Evolutionary conservation across 495 filamentous ascomycete genomes (phyloP).

Genomic region (Xylaria scruposa): DNA sequence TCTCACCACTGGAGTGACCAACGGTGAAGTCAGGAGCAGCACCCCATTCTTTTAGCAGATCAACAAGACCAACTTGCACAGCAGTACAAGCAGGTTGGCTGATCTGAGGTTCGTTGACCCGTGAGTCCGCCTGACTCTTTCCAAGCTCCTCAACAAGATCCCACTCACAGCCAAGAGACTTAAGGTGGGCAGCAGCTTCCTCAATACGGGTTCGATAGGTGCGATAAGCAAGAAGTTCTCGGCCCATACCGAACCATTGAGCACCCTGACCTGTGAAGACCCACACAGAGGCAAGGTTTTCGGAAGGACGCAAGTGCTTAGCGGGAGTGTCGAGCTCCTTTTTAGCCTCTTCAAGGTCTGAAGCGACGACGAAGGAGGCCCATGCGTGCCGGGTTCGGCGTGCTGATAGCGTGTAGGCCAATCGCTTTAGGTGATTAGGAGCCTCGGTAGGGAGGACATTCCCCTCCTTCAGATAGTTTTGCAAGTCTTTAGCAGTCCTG

Average conservation of each 20-base stretch:
- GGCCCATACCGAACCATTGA: slow-evolving; percentile 58
- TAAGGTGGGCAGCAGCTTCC: slow-evolving; percentile 35
- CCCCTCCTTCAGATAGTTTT: slow-evolving; percentile 31
- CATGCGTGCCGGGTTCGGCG: slow-evolving; percentile 49
- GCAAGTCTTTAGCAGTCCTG: slow-evolving; percentile 31
- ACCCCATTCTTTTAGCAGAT: slow-evolving; percentile 56
- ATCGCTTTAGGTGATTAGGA: slow-evolving; percentile 28
- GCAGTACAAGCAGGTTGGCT: slow-evolving; percentile 53
- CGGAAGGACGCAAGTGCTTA: slow-evolving; percentile 33
- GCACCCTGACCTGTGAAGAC: slow-evolving; percentile 46
- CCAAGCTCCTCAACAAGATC: slow-evolving; percentile 37
- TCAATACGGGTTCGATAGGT: slow-evolving; percentile 37
- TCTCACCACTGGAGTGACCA: slow-evolving; percentile 69
- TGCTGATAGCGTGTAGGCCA: slow-evolving; percentile 50
- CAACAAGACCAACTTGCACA: slow-evolving; percentile 60
- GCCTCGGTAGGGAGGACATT: slow-evolving; percentile 27
- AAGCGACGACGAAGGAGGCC: slow-evolving; percentile 46
- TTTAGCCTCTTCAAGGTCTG: slow-evolving; percentile 28
- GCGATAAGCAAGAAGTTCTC: slow-evolving; percentile 44
- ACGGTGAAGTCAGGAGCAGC: slow-evolving; percentile 55
- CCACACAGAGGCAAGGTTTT: slow-evolving; percentile 31
- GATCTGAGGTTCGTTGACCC: slow-evolving; percentile 40
- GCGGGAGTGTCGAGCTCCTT: slow-evolving; percentile 30
- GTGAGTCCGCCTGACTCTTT: slow-evolving; percentile 31
- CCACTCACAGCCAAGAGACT: slow-evolving; percentile 35